phyloP scores from a whole-genome alignment of 208 protist species.

The Trypanosoma vivax region DNA sequence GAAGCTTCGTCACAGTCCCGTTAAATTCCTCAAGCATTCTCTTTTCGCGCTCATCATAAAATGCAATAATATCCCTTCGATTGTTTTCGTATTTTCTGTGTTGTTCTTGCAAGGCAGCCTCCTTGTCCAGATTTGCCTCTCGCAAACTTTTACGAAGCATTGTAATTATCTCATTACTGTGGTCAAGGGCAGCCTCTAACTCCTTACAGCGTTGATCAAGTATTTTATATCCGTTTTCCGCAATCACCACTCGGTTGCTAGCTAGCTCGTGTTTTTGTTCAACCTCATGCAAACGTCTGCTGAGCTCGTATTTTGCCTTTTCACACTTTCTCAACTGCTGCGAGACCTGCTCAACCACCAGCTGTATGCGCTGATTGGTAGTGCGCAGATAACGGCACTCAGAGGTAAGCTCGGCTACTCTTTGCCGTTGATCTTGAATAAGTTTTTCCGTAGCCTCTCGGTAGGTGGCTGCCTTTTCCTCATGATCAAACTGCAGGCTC shows the following conservation, averaged over 20 bases:
- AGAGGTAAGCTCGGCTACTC: constrained; percentile 7
- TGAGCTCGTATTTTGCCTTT: constrained; percentile 6
- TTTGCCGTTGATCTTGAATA: constrained; percentile 10
- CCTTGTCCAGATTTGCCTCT: constrained; percentile 8
- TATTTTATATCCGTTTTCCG: constrained; percentile 20
- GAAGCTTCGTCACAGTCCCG: constrained; percentile 8
- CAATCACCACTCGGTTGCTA: constrained; percentile 14
- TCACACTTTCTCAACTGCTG: constrained; percentile 16
- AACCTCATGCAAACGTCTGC: constrained; percentile 11
- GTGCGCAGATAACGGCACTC: constrained; percentile 6
- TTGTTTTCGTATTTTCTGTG: constrained; percentile 33
- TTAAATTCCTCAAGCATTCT: constrained; percentile 26
- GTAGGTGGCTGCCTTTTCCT: constrained; percentile 18
- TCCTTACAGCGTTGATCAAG: constrained; percentile 18
- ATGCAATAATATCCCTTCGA: constrained; percentile 19
- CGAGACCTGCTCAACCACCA: constrained; percentile 5
- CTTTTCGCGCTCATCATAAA: constrained; percentile 38
- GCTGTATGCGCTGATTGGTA: constrained; percentile 8
- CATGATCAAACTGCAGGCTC: constrained; percentile 20
- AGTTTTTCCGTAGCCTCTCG: constrained; percentile 12
- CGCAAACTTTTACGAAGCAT: constrained; percentile 12
- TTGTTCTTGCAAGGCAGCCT: constrained; percentile 26
- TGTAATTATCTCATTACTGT: constrained; percentile 12
- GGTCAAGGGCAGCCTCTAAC: constrained; percentile 17
- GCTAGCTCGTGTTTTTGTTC: constrained; percentile 13